Evolutionary conservation across 805 yeast species (phyloP).

Genomic region (Kodamaea laetipori): DNA sequence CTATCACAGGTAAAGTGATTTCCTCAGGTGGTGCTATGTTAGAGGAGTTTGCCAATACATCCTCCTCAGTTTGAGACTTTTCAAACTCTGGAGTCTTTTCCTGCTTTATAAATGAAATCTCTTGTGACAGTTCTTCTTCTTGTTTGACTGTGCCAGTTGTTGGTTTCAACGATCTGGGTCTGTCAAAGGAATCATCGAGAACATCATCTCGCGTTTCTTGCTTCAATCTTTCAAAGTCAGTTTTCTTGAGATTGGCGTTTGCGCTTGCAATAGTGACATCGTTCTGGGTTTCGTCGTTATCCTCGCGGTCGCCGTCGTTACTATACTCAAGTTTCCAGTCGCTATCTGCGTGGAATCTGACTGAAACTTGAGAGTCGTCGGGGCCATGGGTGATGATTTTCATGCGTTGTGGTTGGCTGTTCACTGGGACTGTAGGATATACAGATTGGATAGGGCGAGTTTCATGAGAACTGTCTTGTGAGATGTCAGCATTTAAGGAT

Average conservation of each 20-base stretch:
- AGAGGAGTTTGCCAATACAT: conserved; percentile 46
- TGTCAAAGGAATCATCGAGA: conserved; percentile 10
- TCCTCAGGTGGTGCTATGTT: conserved; percentile 39
- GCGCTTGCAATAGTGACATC: conserved; percentile 15
- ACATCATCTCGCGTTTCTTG: conserved; percentile 5
- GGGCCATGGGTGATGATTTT: conserved; percentile 12
- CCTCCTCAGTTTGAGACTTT: conserved; percentile 4
- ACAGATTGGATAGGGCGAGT: neutral
- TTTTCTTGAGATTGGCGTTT: conserved; percentile 8
- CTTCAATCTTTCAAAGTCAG: conserved; percentile 17
- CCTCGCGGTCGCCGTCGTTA: conserved; percentile 42
- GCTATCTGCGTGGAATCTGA: conserved; percentile 35
- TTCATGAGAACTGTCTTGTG: neutral
- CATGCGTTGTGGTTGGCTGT: conserved; percentile 7
- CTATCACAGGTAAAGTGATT: conserved; percentile 42
- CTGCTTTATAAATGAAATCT: neutral
- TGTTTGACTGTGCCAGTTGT: neutral
- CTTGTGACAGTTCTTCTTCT: neutral
- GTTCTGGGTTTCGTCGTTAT: conserved; percentile 31
- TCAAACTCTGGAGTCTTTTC: neutral
- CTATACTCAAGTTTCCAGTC: conserved; percentile 43
- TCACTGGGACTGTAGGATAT: conserved; percentile 8
- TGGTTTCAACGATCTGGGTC: conserved; percentile 1
- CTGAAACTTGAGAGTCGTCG: conserved; percentile 19
- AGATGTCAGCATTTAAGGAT: too few species aligned